These are phyloP conservation scores for Silene latifolia DNA, from an alignment of 148 eudicot species.

Conservation along the genomic window DNA sequence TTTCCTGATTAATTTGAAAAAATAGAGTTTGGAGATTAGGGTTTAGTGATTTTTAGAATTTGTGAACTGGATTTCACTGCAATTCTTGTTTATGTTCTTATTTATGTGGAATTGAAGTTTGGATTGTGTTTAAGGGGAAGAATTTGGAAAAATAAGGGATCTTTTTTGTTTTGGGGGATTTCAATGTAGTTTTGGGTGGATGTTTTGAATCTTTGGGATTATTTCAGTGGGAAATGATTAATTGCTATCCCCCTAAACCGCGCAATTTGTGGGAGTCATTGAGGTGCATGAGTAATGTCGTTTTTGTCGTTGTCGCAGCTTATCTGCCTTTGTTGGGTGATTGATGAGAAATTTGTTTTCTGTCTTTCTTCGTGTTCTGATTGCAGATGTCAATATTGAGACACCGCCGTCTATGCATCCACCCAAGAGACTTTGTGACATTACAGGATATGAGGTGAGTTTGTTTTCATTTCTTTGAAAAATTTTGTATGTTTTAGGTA, in stretches of 20 bases:
- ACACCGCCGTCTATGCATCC: slow-evolving; percentile 97
- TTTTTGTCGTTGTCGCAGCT: background rate
- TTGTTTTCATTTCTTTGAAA: background rate
- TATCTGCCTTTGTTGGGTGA: background rate
- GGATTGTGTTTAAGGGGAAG: background rate
- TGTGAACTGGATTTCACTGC: slow-evolving; percentile 1
- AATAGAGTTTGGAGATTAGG: background rate
- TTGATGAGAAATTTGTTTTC: background rate
- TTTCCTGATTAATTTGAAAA: background rate
- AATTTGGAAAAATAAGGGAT: background rate
- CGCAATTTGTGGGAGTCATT: too few species aligned
- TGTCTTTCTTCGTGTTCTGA: background rate
- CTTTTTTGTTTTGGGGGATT: slow-evolving; percentile 6
- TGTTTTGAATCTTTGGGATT: background rate
- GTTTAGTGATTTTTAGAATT: background rate
- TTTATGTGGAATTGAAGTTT: background rate
- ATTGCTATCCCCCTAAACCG: background rate
- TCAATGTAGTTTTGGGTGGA: background rate
- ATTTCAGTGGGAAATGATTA: background rate
- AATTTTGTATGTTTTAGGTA: background rate
- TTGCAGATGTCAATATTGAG: slow-evolving; percentile 84
- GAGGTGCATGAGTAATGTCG: too few species aligned
- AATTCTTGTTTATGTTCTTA: background rate
- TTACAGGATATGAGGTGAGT: slow-evolving; percentile 86
- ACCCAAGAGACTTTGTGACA: slow-evolving; percentile 80